phyloP scores from a whole-genome alignment of 2,329 filamentous ascomycete genomes.

The Neoascochyta sp. region DNA sequence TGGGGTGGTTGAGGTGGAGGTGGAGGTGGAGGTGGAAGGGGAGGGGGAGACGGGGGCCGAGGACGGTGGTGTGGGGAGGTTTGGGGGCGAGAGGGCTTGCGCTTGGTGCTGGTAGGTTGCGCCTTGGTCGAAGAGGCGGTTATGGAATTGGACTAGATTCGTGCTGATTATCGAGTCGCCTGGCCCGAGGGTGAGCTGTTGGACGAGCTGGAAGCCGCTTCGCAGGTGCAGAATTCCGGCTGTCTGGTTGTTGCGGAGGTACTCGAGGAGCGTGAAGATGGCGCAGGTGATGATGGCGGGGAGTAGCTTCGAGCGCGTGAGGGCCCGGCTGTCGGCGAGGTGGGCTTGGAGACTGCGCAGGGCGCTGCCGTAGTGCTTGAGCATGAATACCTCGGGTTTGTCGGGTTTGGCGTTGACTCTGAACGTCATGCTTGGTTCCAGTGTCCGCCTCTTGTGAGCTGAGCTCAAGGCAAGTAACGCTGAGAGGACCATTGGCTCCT shows the following conservation, averaged over 20 bases:
- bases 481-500: conserved; percentile 7
- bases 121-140: conserved; percentile 3
- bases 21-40: conserved; percentile 1
- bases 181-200: background rate
- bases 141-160: conserved; percentile 2
- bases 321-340: background rate
- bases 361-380: conserved; percentile 5
- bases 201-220: conserved; percentile 1
- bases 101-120: background rate
- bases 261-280: conserved; percentile 3
- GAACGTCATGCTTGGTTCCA: conserved; percentile 2
- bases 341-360: conserved; percentile 2
- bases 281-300: conserved; percentile 3
- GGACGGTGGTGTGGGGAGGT: too few species aligned
- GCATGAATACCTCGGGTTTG: conserved; percentile 2
- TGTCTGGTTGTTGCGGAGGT: conserved; percentile 4
- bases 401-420: conserved; percentile 4
- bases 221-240: conserved; percentile 3
- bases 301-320: background rate
- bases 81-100: background rate
- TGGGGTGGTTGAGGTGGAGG: background rate
- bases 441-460: conserved; percentile 5
- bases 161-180: background rate
- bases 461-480: conserved; percentile 6
- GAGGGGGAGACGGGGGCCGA: background rate